Evolutionary conservation across 2,329 filamentous ascomycete genomes (phyloP), one percentile per base, ranked within the genome.

Genomic region (Pseudogymnoascus sp.): DNA sequence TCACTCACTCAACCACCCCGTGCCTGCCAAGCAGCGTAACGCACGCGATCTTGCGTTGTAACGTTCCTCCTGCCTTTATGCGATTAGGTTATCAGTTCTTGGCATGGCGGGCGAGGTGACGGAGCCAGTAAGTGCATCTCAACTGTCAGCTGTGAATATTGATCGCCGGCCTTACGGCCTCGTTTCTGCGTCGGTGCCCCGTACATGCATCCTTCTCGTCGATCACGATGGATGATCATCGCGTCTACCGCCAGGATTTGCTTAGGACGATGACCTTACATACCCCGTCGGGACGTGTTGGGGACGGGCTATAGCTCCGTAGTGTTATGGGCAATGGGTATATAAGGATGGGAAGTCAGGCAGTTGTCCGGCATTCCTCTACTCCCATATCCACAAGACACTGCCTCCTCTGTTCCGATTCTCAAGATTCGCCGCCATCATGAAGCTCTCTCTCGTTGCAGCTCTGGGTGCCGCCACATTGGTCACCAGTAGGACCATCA

Each of bases 11-110:
- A 56, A 33, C 50, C 16, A 12, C 26, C 16, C 50, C 28, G 50
- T 56, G n/a, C 50, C 28, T 56, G 50, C 50, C 50, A 56, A 56
- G 50, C 50, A 53, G 50, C 50, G 6, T 22, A 28, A 10, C 28
- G 50, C 50, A 56, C 28, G 50, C 28, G n/a, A 56, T 33, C 28
- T 14, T 19, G 50, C 50, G 50, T 19, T 35, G 28, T n/a, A 56
- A 56, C 11, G 50, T 33, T 14, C 28, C 50, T 56, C 50, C 50
- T 56, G 50, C 50, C 50, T 56, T 53, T 56, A 56, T 56, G 50
- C 50, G 50, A 56, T 56, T 56, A 56, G 50, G 50, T 35, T 56
- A 56, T 56, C 50, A 56, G 50, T 56, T 56, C 50, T 33, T 28
- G 50, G 50, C 28, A 56, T 19, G 28, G 50, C 14, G 50, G 28